Base-by-base conservation (phyloP, 108 stramenopile genomes). In the Conticribra guillardii region DNA sequence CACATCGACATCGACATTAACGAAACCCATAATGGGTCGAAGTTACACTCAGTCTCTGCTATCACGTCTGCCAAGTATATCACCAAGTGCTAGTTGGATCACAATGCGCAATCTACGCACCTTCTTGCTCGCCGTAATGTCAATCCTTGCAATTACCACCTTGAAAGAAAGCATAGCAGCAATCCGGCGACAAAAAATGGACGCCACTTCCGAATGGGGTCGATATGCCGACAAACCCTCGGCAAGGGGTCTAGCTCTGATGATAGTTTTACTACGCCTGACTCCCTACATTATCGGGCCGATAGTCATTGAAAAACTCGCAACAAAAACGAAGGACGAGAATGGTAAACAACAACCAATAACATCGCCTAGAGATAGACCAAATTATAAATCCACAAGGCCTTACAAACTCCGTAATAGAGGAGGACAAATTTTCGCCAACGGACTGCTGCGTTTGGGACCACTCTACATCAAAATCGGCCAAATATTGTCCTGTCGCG, bases 381-480 rank as follows among this genome's bases (percentile, higher is more conserved):
- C 34, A 46, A 4, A 48, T 37, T 69, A 74, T 26, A 29, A 63
- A 70, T 56, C 54, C 51, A 64, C 80, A 27, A 27, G 18, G 59
- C 31, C 77, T 15, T 73, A 71, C 48, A 50, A 59, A 59, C 54
- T 75, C 16, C 72, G 74, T 30, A 60, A 53, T 61, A 45, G 54
- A 2, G 80, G 74, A 14, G 90, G 93, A 24, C 37, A 64, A 2
- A 27, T 64, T 8, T 89, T 94, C 64, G 77, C 93, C 46, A 81
- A 91, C 24, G 81, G 83, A 0, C 75, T 97, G 23, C 71, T 98
- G 28, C 77, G 79, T 34, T 69, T 98, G 16, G 95, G 95, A 52
- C 93, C 95, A 11, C 80, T 94, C 17, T 96, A 93, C 74, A 86
- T 90, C 57, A 98, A 98, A 74, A 81, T 97, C 60, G 97, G 97